Evolutionary conservation across 495 filamentous ascomycete genomes (phyloP), one percentile per base, ranked within the genome.

Genomic region (Penicillium subrubescens): DNA sequence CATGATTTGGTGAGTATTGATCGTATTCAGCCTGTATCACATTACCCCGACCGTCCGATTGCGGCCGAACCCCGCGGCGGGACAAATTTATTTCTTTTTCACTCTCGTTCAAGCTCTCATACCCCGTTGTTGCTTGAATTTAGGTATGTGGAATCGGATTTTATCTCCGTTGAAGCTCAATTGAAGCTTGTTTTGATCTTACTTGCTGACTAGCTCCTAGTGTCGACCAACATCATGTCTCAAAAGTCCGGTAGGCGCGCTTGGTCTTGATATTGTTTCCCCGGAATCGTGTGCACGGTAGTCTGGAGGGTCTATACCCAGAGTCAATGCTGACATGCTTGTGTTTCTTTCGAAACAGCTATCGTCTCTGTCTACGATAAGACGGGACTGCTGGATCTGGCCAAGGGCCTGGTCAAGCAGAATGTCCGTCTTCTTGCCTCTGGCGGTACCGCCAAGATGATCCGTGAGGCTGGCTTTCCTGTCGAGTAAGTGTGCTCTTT

Each of bases 331-430:
- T 73, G 53, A 73, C 54, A 15, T 56, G 33, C 5, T 59, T 27
- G 12, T 51, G 27, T 60, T 53, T 35, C 50, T 61, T 48, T 59
- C 41, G 55, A 23, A 59, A 83, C 81, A 89, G 95, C 95, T 46
- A 98, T 99, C 71, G 86, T 99, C 72, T 97, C 93, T 67, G 96
- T 98, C 83, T 98, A 94, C 74, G 91, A 99, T 83, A 99, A 99
- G 89, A 97, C 94, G 59, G 95, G 95, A 57, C 86, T 99, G 61
- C 81, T 99, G 50, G 95, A 99, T 79, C 85, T 99, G 58, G 95
- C 95, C 65, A 98, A 97, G 77, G 95, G 95, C 67, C 86, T 99
- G 41, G 87, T 90, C 68, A 87, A 96, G 82, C 83, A 95, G 66
- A 90, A 96, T 85, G 91, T 97, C 68, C 89, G 94, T 64, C 87